Conservation (phyloP, 2,329 filamentous ascomycete genomes). For the Aspergillus felis region DNA sequence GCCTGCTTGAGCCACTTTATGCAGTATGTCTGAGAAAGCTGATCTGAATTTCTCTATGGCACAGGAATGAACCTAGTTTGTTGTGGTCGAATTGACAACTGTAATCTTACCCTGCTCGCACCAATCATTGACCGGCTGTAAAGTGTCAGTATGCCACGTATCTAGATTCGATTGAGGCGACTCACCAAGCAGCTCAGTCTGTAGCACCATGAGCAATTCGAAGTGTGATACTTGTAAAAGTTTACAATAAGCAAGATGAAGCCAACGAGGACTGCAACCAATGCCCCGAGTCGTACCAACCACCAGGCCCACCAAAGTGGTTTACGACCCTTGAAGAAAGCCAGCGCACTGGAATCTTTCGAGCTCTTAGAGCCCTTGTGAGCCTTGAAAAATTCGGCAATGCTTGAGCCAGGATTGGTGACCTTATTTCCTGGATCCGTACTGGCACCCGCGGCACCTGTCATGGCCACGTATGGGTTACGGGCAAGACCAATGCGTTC, state of each 20-base stretch:
- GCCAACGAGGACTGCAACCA: constrained; percentile 75
- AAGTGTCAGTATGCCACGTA: constrained; percentile 9
- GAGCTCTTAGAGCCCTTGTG: constrained; percentile 55
- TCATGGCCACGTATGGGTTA: constrained; percentile 68
- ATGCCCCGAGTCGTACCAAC: constrained; percentile 72
- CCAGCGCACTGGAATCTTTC: constrained; percentile 33
- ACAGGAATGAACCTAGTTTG: neutral
- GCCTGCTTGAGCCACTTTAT: neutral
- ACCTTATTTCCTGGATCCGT: constrained; percentile 41
- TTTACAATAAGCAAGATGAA: constrained; percentile 87
- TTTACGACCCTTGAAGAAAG: constrained; percentile 89
- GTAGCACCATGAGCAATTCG: constrained; percentile 87
- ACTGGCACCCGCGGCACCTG: constrained; percentile 40
- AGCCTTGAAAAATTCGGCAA: constrained; percentile 43
- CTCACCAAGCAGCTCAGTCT: constrained; percentile 89
- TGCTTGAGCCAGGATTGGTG: constrained; percentile 57
- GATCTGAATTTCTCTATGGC: neutral
- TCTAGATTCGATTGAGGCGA: constrained; percentile 23
- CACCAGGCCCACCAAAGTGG: constrained; percentile 98
- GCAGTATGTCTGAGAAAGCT: neutral
- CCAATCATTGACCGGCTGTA: constrained; percentile 44
- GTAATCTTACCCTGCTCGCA: constrained; percentile 36
- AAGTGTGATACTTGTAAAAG: constrained; percentile 72
- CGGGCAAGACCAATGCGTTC: constrained; percentile 66
- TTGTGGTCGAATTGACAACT: neutral